Percentiles rank a stretch among this genome's conserved stretches.
phyloP scores from a whole-genome alignment of 306 rosid species.

The Begonia fuchsioides region DNA sequence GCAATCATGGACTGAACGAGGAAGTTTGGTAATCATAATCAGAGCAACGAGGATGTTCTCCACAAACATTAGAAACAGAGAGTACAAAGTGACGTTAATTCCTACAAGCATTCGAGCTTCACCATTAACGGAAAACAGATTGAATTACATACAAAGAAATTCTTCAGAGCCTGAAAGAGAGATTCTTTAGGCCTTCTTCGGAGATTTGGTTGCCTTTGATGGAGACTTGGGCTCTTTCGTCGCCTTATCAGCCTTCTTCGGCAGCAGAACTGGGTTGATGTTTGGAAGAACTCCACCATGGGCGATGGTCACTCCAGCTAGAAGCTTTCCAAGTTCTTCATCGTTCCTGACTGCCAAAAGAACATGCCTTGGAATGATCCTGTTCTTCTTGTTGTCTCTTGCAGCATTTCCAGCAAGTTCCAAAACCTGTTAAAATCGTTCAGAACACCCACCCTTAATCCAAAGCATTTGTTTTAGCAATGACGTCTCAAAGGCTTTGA shows the following conservation, averaged over 20 bases:
- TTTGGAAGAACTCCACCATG: constrained; percentile 34
- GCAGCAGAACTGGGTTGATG: constrained; percentile 30
- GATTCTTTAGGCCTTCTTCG: constrained; percentile 10
- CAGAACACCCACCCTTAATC: no score
- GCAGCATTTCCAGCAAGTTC: constrained; percentile 49
- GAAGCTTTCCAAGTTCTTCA: constrained; percentile 38
- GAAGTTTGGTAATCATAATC: no score
- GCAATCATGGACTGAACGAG: no score
- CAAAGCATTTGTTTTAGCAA: no score
- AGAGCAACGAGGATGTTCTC: no score
- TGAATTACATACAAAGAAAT: constrained; percentile 6
- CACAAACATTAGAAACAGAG: no score
- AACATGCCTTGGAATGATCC: constrained; percentile 33
- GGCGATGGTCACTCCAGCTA: constrained; percentile 34
- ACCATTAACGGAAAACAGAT: no score
- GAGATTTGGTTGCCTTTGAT: constrained; percentile 22
- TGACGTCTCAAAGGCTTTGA: no score
- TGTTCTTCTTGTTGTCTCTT: constrained; percentile 32
- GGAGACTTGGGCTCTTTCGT: constrained; percentile 26
- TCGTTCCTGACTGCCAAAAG: constrained; percentile 36
- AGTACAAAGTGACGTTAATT: no score
- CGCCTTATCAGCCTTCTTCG: constrained; percentile 16
- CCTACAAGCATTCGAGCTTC: no score
- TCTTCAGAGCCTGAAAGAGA: neutral
- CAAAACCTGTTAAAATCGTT: constrained; percentile 19